Evolutionary conservation across 2,329 filamentous ascomycete genomes (phyloP).

Genomic region (Nemania abortiva): DNA sequence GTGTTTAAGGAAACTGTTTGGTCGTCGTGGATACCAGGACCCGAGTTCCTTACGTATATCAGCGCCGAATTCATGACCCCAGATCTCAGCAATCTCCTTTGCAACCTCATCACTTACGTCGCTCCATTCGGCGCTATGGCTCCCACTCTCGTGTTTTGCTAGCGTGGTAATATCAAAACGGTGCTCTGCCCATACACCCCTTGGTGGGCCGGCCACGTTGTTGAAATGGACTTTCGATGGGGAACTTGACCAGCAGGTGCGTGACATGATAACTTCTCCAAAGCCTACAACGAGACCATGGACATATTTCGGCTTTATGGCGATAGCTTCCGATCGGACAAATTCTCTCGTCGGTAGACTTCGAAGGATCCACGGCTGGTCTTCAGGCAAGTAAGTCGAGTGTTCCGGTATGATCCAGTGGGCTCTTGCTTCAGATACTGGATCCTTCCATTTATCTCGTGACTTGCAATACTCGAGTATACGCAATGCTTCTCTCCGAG

Average conservation of each 20-base stretch:
- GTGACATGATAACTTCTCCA: conserved; percentile 16
- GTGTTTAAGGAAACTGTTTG: too few species aligned
- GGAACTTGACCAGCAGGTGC: conserved; percentile 22
- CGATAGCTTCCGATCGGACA: conserved; percentile 43
- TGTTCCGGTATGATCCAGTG: too few species aligned
- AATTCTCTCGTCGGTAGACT: conserved; percentile 52
- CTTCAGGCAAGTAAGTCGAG: conserved; percentile 44
- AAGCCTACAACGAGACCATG: conserved; percentile 10
- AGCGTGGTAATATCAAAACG: conserved; percentile 30
- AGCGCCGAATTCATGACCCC: conserved; percentile 6
- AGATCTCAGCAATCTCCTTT: conserved; percentile 40
- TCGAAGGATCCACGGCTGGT: conserved; percentile 50
- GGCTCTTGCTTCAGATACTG: too few species aligned
- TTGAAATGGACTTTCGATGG: neutral
- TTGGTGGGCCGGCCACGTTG: neutral
- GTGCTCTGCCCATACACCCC: conserved; percentile 25
- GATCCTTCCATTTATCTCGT: too few species aligned
- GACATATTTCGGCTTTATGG: conserved; percentile 10
- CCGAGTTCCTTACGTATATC: conserved; percentile 10
- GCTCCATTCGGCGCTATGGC: conserved; percentile 38
- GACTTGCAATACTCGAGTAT: too few species aligned
- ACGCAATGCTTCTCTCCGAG: too few species aligned
- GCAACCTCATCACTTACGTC: conserved; percentile 48
- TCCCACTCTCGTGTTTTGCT: conserved; percentile 34
- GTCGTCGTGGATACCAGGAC: too few species aligned